Base-by-base conservation (phyloP, 1,284 basidiomycete species). In the Heterobasidion parviporum region DNA sequence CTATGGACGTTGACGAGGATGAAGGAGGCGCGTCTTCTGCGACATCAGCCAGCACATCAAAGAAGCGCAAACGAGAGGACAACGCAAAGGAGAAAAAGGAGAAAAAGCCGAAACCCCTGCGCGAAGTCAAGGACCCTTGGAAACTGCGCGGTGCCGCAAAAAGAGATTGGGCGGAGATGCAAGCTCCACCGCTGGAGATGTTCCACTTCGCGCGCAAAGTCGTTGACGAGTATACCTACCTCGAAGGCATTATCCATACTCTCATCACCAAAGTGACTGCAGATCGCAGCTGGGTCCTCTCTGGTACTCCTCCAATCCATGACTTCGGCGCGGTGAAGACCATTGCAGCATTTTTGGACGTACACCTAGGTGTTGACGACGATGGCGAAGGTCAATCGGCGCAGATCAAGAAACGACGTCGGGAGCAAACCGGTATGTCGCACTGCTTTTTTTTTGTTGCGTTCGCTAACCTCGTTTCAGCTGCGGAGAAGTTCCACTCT, bases 211-310 rank as follows among this genome's bases (percentile, higher is more conserved):
- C 89, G 7, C 87, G 94, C 2, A 82, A 92, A 51, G 88, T 97
- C 53, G 86, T 97, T 50, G 95, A 98, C 72, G 94, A 98, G 69
- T 98, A 96, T 70, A 96, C 94, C 1, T 98, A 98, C 67, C 78
- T 96, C 14, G 85, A 89, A 41, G 92, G 89, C 54, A 85, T 89
- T 63, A 78, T 85, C 8, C 85, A 92, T 55, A 78, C 90, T 1
- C 80, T 94, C 62, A 79, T 96, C 34, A 91, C 91, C 3, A 82
- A 80, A 44, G 70, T 96, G 26, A 81, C 85, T 26, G 87, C 92
- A 0, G 85, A 88, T 56, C 81, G 90, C 59, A 87, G 86, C 55
- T 98, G 94, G 94, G 91, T 98, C 3, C 78, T 98, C n/a, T 98
- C 94, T 0, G 94, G 95, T 41, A 98, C 94, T 16, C 95, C 94